phyloP scores from a whole-genome alignment of 148 eudicot genomes.

The Diospyros lotus region DNA sequence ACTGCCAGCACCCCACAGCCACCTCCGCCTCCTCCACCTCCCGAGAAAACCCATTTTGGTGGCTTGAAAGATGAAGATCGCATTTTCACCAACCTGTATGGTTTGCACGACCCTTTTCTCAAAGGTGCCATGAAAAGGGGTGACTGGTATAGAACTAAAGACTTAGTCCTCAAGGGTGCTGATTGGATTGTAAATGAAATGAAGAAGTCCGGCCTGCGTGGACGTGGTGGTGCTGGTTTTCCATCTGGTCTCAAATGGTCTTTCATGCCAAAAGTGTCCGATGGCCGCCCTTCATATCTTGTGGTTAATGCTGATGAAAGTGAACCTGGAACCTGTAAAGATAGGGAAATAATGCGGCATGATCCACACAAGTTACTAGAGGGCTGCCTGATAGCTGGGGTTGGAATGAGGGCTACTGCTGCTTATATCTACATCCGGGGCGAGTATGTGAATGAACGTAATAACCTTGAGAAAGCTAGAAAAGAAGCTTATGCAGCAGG shows the following conservation, averaged over 20 bases:
- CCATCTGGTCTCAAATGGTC: constrained; percentile 97
- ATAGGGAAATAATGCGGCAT: constrained; percentile 93
- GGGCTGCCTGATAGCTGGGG: constrained; percentile 90
- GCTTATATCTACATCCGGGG: constrained; percentile 95
- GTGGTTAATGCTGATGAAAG: constrained; percentile 98
- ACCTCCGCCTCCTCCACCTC: constrained; percentile 92
- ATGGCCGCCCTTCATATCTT: constrained; percentile 90
- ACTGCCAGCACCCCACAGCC: constrained; percentile 72
- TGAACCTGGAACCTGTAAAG: constrained; percentile 98
- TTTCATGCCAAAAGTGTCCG: constrained; percentile 91
- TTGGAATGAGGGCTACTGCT: constrained; percentile 86
- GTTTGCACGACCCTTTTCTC: constrained; percentile 84
- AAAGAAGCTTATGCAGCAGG: constrained; percentile 91
- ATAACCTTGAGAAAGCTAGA: constrained; percentile 70
- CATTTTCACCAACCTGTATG: constrained; percentile 86
- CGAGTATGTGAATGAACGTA: constrained; percentile 84
- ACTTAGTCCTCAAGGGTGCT: constrained; percentile 76
- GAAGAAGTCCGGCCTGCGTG: constrained; percentile 94
- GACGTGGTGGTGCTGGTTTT: constrained; percentile 99
- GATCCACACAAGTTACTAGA: constrained; percentile 91
- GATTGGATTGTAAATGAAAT: constrained; percentile 95
- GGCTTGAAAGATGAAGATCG: constrained; percentile 95
- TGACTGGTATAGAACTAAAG: constrained; percentile 96
- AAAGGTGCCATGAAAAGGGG: constrained; percentile 98
- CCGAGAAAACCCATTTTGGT: constrained; percentile 97